These are phyloP conservation scores for Hypoxylon sp. DNA, from an alignment of 2,329 filamentous ascomycete genomes.

Conservation along the genomic window DNA sequence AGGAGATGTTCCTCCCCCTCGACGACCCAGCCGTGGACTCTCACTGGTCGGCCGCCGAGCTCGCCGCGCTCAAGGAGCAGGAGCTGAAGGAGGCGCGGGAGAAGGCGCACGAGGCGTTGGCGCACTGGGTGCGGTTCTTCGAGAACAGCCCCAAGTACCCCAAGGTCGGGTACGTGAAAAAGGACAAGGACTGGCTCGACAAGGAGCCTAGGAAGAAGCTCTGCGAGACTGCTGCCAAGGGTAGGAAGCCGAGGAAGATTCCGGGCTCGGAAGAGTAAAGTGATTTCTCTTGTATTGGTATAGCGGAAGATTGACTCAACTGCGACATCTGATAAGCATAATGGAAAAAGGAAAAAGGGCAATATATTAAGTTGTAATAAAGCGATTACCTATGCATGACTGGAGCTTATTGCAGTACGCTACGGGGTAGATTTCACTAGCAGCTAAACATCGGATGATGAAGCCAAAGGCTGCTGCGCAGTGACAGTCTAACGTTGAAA, in stretches of 20 bases:
- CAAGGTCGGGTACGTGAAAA: conserved; percentile 80
- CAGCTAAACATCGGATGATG: background rate
- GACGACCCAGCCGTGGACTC: conserved; percentile 74
- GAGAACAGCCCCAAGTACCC: conserved; percentile 83
- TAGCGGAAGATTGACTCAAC: conserved; percentile 9
- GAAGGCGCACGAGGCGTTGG: conserved; percentile 76
- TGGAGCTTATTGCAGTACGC: background rate
- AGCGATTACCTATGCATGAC: conserved; percentile 1
- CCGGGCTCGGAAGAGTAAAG: conserved; percentile 62
- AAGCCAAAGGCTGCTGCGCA: background rate
- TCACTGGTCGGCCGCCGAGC: conserved; percentile 68
- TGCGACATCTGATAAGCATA: background rate
- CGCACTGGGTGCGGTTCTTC: conserved; percentile 90
- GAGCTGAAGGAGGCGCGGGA: conserved; percentile 76
- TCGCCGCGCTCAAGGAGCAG: conserved; percentile 68
- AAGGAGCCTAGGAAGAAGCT: conserved; percentile 73
- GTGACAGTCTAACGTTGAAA: background rate
- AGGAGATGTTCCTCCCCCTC: conserved; percentile 83
- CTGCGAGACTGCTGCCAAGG: conserved; percentile 78
- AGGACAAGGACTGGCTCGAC: conserved; percentile 73
- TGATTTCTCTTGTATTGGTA: background rate
- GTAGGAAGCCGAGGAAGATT: conserved; percentile 68
- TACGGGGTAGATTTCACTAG: background rate
- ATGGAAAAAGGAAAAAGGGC: background rate
- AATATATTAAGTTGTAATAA: background rate